Conservation (phyloP, 345 rosid genomes). For the Syzygium aqueum region DNA sequence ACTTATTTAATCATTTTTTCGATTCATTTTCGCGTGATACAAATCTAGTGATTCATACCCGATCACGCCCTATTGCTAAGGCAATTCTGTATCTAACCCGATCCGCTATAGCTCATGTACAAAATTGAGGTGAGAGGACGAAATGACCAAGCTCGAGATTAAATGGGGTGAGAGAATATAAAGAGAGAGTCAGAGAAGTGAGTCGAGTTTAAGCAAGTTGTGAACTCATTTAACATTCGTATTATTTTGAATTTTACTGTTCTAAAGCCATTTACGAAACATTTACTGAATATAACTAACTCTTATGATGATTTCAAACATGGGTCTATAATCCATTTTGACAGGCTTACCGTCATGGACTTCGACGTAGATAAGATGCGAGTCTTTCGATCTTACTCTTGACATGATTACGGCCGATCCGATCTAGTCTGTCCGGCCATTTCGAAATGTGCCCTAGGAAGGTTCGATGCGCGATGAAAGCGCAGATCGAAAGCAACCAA, state of each 20-base stretch:
- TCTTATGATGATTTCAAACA: fast-evolving
- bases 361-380: background rate
- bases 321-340: background rate
- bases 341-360: fast-evolving
- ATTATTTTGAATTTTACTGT: fast-evolving
- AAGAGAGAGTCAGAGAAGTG: fast-evolving
- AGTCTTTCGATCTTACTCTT: background rate
- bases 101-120: too few species aligned
- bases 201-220: background rate
- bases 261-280: fast-evolving
- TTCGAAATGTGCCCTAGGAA: fast-evolving
- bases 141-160: fast-evolving
- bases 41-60: too few species aligned
- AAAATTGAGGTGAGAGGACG: fast-evolving
- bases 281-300: too few species aligned
- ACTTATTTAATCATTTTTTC: too few species aligned
- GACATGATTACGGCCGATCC: fast-evolving
- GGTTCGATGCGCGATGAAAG: background rate
- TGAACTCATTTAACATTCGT: fast-evolving
- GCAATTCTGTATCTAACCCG: too few species aligned
- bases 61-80: too few species aligned
- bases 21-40: too few species aligned
- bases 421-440: fast-evolving
- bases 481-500: background rate
- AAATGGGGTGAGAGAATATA: fast-evolving